These are phyloP conservation scores for Scedosporium minutisporum DNA, from an alignment of 2,329 filamentous ascomycete species.

Conservation along the genomic window DNA sequence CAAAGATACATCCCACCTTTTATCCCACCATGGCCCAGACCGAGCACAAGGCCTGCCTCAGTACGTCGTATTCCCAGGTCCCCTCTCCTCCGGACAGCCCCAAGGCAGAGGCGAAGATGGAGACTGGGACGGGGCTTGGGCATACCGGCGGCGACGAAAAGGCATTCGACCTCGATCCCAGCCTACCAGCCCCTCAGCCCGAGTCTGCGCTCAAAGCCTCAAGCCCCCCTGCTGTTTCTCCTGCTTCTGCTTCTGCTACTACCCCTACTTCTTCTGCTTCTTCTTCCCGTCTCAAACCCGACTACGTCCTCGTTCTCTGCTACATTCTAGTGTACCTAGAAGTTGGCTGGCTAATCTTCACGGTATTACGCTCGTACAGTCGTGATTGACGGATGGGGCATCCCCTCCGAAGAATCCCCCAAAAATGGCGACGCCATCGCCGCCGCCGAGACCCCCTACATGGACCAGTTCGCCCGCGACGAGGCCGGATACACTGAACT, in stretches of 20 bases:
- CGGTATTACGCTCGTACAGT: slow-evolving; percentile 52
- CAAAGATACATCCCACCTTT: slow-evolving; percentile 1
- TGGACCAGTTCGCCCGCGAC: slow-evolving; percentile 83
- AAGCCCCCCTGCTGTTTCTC: background rate
- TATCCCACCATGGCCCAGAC: slow-evolving; percentile 38
- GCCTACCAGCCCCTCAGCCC: background rate
- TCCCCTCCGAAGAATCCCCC: slow-evolving; percentile 69
- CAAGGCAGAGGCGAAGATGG: slow-evolving; percentile 1
- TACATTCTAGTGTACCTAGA: slow-evolving; percentile 48
- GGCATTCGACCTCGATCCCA: background rate
- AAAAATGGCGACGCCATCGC: slow-evolving; percentile 92
- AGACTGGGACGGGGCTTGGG: background rate
- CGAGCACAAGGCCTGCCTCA: slow-evolving; percentile 52
- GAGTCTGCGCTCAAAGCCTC: background rate
- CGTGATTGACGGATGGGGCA: slow-evolving; percentile 98
- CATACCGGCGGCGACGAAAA: background rate
- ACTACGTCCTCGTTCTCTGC: slow-evolving; percentile 35
- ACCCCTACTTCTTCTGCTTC: background rate
- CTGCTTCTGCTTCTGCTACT: too few relatives aligned
- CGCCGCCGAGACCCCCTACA: slow-evolving; percentile 83
- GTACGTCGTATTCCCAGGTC: slow-evolving; percentile 36
- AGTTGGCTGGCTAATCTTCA: slow-evolving; percentile 48
- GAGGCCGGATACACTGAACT: slow-evolving; percentile 82
- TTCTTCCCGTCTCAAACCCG: slow-evolving; percentile 10
- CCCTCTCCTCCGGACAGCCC: slow-evolving; percentile 9